phyloP scores from a whole-genome alignment of 2,329 filamentous ascomycete species.

The Dactylellina sp. region DNA sequence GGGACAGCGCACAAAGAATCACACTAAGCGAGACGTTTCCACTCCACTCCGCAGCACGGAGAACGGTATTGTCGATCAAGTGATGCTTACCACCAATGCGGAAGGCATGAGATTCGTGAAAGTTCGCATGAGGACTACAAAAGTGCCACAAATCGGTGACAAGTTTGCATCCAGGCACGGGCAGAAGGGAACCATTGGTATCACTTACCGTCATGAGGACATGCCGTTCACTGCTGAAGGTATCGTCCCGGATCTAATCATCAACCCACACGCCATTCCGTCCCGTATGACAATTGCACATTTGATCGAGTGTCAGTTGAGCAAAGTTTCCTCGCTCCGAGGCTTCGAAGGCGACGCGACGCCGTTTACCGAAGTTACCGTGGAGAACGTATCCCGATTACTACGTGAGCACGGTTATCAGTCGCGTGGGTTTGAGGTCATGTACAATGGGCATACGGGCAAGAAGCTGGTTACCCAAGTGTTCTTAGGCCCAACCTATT shows the following conservation, averaged over 20 bases:
- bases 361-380: constrained; percentile 96
- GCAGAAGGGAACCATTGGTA: constrained; percentile 98
- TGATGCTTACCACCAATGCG: constrained; percentile 91
- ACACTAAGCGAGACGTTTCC: constrained; percentile 94
- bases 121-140: constrained; percentile 95
- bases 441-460: constrained; percentile 99
- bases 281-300: constrained; percentile 99
- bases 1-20: constrained; percentile 87
- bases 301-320: constrained; percentile 98
- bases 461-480: constrained; percentile 92
- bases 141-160: constrained; percentile 97
- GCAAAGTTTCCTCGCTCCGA: constrained; percentile 92
- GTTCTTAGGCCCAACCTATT: constrained; percentile 98
- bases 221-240: constrained; percentile 98
- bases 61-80: constrained; percentile 94
- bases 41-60: constrained; percentile 95
- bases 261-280: constrained; percentile 99
- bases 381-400: constrained; percentile 88
- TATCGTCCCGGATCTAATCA: constrained; percentile 84
- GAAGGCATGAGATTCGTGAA: constrained; percentile 97
- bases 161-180: constrained; percentile 99
- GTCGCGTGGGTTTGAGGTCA: constrained; percentile 94
- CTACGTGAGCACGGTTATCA: constrained; percentile 93
- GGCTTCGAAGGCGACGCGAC: constrained; percentile 97
- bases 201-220: constrained; percentile 96